Evolutionary conservation across 495 filamentous ascomycete species (phyloP).

Genomic region (Penicillium simplicissimum): DNA sequence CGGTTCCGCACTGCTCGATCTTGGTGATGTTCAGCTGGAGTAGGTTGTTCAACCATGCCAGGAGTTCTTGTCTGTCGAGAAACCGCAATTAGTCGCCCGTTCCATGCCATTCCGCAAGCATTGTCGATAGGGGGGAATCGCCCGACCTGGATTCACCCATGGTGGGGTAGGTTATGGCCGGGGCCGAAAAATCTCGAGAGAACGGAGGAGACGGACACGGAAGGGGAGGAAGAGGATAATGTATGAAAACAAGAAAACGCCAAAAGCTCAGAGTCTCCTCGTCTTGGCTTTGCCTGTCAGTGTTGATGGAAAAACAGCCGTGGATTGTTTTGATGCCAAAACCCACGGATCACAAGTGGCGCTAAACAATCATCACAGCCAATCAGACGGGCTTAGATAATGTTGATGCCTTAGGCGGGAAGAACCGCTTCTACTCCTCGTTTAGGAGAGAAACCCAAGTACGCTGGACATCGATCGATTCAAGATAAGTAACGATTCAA

Average conservation of each 20-base stretch:
- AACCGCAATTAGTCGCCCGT: conserved; percentile 8
- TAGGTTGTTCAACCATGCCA: conserved; percentile 96
- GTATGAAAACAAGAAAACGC: neutral
- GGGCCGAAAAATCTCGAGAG: conserved; percentile 9
- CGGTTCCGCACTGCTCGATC: conserved; percentile 98
- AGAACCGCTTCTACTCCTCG: neutral
- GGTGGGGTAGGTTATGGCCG: conserved; percentile 42
- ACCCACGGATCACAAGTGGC: conserved; percentile 40
- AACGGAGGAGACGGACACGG: neutral
- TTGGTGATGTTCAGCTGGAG: conserved; percentile 97
- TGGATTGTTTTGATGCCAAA: conserved; percentile 48
- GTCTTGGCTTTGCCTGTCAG: conserved; percentile 26
- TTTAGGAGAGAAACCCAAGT: no score
- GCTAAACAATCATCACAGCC: conserved; percentile 29
- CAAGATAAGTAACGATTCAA: no score
- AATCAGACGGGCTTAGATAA: conserved; percentile 34
- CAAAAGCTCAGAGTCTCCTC: conserved; percentile 19
- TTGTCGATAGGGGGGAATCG: conserved; percentile 18
- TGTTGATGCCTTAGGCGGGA: conserved; percentile 21
- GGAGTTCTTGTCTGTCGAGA: conserved; percentile 81
- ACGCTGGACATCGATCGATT: no score
- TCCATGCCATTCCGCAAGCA: conserved; percentile 5
- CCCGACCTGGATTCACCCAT: conserved; percentile 59
- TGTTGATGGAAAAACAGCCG: conserved; percentile 31
- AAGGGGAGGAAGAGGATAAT: conserved; percentile 10